These are phyloP conservation scores for Carex littledalei DNA, from an alignment of 176 grass and related monocot genomes.

Conservation along the genomic window DNA sequence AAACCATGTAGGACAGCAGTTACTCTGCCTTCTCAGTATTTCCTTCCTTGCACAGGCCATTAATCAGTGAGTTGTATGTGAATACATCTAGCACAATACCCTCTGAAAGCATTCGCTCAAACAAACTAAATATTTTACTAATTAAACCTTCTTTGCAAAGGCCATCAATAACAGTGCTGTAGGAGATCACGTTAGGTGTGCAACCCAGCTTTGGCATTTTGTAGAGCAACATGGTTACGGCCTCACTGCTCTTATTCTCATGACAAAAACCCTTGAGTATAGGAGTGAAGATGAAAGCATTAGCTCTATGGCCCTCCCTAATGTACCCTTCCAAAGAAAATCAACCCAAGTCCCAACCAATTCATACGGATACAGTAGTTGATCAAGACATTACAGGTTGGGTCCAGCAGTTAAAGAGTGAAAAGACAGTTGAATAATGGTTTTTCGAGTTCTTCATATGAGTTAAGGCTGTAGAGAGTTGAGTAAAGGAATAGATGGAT, in stretches of 20 bases:
- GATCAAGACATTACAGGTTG: constrained; percentile 13
- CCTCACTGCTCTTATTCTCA: neutral
- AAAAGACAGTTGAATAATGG: neutral
- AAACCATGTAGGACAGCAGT: constrained; percentile 15
- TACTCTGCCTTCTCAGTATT: neutral
- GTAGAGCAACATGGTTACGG: no score
- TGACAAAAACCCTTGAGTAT: constrained; percentile 10
- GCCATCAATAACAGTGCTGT: no score
- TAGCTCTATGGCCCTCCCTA: neutral
- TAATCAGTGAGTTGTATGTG: no score
- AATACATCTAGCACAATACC: no score
- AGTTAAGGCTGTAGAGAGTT: neutral
- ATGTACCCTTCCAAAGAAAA: neutral
- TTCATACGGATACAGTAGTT: neutral
- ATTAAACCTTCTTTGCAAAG: no score
- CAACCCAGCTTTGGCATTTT: no score
- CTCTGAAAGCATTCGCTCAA: no score
- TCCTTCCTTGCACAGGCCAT: constrained; percentile 10
- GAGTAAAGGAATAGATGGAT: neutral
- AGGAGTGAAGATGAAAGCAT: no score
- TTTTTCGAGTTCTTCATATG: neutral
- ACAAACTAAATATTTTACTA: no score
- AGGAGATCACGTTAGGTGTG: no score
- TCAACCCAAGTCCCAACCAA: neutral
- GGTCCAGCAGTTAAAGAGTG: neutral